Conservation (phyloP, 805 yeast genomes). For the Zygotorulaspora florentina region DNA sequence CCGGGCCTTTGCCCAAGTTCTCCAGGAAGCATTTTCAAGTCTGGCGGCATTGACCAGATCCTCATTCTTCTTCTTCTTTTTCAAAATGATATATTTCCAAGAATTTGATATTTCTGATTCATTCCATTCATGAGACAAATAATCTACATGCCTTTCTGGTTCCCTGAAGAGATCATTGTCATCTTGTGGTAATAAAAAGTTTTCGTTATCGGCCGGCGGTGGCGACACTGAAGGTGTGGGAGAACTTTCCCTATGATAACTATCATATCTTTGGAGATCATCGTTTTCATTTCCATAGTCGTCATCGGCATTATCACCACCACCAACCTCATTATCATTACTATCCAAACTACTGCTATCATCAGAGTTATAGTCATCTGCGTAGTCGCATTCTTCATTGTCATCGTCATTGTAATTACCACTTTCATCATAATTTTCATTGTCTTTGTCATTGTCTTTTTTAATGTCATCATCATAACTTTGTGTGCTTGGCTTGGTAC, state of each 20-base stretch:
- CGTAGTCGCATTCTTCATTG: constrained; percentile 8
- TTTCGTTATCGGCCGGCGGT: constrained; percentile 32
- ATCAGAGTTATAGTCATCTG: constrained; percentile 18
- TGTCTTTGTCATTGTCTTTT: constrained; percentile 11
- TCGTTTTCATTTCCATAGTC: constrained; percentile 9
- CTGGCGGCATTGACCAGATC: constrained; percentile 81
- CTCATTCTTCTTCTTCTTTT: constrained; percentile 49
- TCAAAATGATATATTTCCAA: constrained; percentile 87
- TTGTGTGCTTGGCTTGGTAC: constrained; percentile 16
- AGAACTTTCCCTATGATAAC: constrained; percentile 6
- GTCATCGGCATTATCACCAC: constrained; percentile 10
- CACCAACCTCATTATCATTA: constrained; percentile 3
- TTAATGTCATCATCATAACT: constrained; percentile 2
- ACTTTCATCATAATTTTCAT: constrained; percentile 15
- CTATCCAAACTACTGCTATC: constrained; percentile 6
- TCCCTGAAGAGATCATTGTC: constrained; percentile 75
- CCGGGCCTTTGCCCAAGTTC: constrained; percentile 95
- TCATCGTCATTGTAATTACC: constrained; percentile 8
- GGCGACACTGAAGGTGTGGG: constrained; percentile 35
- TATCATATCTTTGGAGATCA: constrained; percentile 5
- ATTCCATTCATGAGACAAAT: constrained; percentile 93
- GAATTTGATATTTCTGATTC: constrained; percentile 89
- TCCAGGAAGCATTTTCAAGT: constrained; percentile 89
- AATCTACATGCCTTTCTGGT: constrained; percentile 90
- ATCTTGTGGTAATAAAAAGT: constrained; percentile 57